Base-by-base conservation (phyloP, 2,329 filamentous ascomycete species). In the Aspergillus ustus region DNA sequence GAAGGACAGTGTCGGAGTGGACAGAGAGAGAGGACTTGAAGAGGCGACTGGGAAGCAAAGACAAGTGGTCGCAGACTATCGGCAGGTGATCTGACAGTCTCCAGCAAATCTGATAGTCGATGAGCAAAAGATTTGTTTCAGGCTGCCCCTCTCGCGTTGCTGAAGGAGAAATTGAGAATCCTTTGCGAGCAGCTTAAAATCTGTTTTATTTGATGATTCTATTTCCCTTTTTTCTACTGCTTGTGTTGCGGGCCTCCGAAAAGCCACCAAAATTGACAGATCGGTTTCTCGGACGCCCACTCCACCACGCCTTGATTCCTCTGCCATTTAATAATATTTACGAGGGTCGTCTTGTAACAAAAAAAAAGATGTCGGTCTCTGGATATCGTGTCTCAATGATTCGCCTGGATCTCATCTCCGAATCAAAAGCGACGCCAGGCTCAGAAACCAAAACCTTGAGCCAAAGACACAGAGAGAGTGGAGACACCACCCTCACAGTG, bases 191-290 rank as follows among this genome's bases (percentile, higher is more conserved):
- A 49, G 9, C 45, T 20, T 7, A 9, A 34, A 34, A 13, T 11
- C n/a, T 52, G 20, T 52, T 52, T 49, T 40, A 37, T 40, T 49
- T 49, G 11, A 56, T 20, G 44, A 57, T 37, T 29, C 15, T n/a
- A 34, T 57, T 57, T 57, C 44, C 40, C 52, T 22, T 34, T 34
- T 29, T 22, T n/a, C n/a, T n/a, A 37, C n/a, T 19, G 49, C 37
- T 22, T 15, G 11, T 25, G n/a, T 65, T 63, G 60, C 59, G 64
- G 57, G 61, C 55, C 61, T 62, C 52, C 50, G 53, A 61, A 51
- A 64, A 68, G 62, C 60, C 62, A 67, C 60, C 25, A 62, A 44
- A 73, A 65, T 67, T 72, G 71, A 73, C 69, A 71, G 69, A 70
- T 72, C 69, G 65, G 64, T 65, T 70, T 66, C 57, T 50, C 61